Percentiles rank a stretch among this genome's conserved stretches.
These are phyloP conservation scores for Oxalis stricta DNA, from an alignment of 441 rosid species.

Conservation along the genomic window DNA sequence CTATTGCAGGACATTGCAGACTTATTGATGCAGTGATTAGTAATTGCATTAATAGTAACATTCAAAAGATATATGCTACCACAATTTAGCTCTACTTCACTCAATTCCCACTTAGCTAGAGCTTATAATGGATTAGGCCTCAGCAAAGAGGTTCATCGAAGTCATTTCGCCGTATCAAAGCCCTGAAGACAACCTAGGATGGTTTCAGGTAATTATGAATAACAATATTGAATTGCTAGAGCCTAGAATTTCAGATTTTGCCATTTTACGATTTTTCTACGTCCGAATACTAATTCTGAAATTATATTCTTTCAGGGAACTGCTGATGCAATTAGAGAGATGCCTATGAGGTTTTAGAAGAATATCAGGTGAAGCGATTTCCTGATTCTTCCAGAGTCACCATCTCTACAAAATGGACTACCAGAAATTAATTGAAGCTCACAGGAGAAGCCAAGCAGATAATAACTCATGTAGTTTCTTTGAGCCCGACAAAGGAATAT, in stretches of 20 bases:
- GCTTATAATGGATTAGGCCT: constrained; percentile 48
- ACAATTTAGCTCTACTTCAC: constrained; percentile 73
- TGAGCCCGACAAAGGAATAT: constrained; percentile 23
- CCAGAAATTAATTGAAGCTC: constrained; percentile 40
- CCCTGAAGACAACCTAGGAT: constrained; percentile 47
- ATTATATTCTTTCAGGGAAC: constrained; percentile 62
- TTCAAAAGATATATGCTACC: constrained; percentile 71
- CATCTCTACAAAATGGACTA: constrained; percentile 85
- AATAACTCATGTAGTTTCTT: constrained; percentile 49
- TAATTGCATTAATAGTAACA: constrained; percentile 78
- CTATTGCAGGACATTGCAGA: constrained; percentile 60
- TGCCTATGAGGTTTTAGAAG: constrained; percentile 76
- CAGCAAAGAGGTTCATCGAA: constrained; percentile 51
- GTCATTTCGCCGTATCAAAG: constrained; percentile 80
- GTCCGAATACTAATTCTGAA: background rate
- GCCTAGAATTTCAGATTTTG: background rate
- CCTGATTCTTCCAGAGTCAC: constrained; percentile 70
- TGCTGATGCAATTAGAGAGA: constrained; percentile 83
- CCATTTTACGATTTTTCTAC: background rate
- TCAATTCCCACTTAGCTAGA: constrained; percentile 65
- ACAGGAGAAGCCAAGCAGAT: constrained; percentile 38
- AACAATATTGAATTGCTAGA: background rate
- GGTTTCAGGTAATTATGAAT: constrained; percentile 56
- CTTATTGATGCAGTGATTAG: constrained; percentile 68
- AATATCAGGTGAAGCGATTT: constrained; percentile 54